phyloP scores from a whole-genome alignment of 1,284 basidiomycete genomes.

The Cutaneotrichosporon curvatum region DNA sequence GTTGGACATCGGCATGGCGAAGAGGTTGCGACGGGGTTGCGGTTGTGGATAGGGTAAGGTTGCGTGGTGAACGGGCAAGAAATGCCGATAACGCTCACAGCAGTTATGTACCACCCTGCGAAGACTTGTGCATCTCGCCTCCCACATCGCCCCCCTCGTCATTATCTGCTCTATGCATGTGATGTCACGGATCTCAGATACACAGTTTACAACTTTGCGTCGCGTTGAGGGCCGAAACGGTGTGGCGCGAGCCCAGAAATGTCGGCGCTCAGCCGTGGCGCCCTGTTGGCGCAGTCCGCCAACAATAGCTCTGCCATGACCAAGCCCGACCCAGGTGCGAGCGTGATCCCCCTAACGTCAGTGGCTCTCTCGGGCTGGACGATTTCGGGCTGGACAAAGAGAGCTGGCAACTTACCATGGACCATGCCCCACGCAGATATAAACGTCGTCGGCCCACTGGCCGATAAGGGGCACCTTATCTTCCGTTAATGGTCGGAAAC shows the following conservation, averaged over 20 bases:
- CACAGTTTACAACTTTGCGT: slow-evolving; percentile 4
- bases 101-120: too few relatives aligned
- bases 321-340: slow-evolving; percentile 9
- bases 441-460: slow-evolving; percentile 8
- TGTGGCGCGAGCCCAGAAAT: slow-evolving; percentile 8
- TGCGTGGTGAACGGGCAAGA: too few relatives aligned
- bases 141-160: not conserved
- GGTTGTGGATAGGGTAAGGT: too few relatives aligned
- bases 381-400: not conserved
- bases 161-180: not conserved
- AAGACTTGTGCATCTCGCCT: too few relatives aligned
- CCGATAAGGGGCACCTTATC: slow-evolving; percentile 13
- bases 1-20: not conserved
- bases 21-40: too few relatives aligned
- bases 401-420: slow-evolving; percentile 6
- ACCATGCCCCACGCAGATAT: slow-evolving; percentile 7
- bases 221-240: slow-evolving; percentile 4
- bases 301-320: slow-evolving; percentile 8
- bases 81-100: too few relatives aligned
- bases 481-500: slow-evolving; percentile 11
- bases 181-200: not conserved
- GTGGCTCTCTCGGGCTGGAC: not conserved
- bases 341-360: slow-evolving; percentile 12
- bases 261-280: slow-evolving; percentile 5
- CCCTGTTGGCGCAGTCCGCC: slow-evolving; percentile 1